Evolutionary conservation across 768 basidiomycete species (phyloP).

Genomic region (Exsudoporus frostii): DNA sequence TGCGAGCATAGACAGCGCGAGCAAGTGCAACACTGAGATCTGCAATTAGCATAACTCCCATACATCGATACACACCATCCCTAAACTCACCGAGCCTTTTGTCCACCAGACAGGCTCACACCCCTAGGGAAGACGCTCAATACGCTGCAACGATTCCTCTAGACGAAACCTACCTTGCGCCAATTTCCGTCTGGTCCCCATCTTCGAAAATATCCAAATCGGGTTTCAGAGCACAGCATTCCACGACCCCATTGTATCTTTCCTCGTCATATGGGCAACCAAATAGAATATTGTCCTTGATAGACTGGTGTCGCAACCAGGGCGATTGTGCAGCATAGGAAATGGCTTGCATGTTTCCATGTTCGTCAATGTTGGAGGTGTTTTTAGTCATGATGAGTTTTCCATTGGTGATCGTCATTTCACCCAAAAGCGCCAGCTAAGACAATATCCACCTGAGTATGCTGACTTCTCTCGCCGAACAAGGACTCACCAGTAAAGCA

Average conservation of each 20-base stretch:
- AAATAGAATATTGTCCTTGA: constrained; percentile 80
- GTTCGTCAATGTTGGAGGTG: constrained; percentile 51
- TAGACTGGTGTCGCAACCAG: constrained; percentile 69
- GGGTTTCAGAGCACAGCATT: constrained; percentile 76
- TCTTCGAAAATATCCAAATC: constrained; percentile 85
- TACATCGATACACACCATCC: not conserved
- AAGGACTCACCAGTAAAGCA: constrained; percentile 38
- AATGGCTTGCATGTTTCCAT: constrained; percentile 59
- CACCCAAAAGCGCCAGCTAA: constrained; percentile 37
- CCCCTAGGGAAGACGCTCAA: constrained; percentile 39
- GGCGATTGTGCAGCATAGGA: constrained; percentile 74
- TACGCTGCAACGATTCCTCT: not conserved
- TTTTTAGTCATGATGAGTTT: constrained; percentile 43
- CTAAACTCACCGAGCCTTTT: constrained; percentile 63
- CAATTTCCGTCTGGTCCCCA: constrained; percentile 84
- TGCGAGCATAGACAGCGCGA: constrained; percentile 73
- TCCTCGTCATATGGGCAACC: constrained; percentile 67
- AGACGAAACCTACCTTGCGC: constrained; percentile 45
- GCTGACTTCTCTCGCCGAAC: not conserved
- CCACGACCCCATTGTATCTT: constrained; percentile 72
- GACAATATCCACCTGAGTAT: not conserved
- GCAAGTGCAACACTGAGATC: constrained; percentile 70
- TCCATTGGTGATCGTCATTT: constrained; percentile 37
- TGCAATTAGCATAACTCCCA: not conserved
- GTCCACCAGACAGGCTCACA: constrained; percentile 76